Evolutionary conservation across 2,329 filamentous ascomycete genomes (phyloP), one percentile per base, ranked within the genome.

Genomic region (Lizonia empirigonia): DNA sequence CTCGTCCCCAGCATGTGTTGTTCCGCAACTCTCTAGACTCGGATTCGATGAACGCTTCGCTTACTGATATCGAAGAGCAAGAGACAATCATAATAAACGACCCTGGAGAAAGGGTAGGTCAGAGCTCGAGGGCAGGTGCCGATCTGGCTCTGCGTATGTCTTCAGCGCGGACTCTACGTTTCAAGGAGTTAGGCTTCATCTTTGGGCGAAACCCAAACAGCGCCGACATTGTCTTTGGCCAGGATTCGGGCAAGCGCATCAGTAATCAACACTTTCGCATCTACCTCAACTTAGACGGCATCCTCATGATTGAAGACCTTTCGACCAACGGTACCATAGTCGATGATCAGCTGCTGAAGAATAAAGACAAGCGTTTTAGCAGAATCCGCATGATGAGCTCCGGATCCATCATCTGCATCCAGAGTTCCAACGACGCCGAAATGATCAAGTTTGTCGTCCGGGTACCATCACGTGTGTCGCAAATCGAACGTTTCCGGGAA

Each of bases 261-360:
- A 97, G 93, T 78, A 97, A 97, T 69, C 82, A 89, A n/a, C 94
- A 99, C 71, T 99, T 97, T 71, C 87, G 91, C 44, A 96, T 99
- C 55, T 96, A 88, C 68, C 81, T 96, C 63, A 99, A 95, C 64
- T 79, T 85, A n/a, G 85, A 90, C 57, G 90, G 89, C 22, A 86
- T 89, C 49, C 81, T 97, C 58, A 96, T 99, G 91, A 78, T 97
- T 10, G 87, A 96, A 71, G 94, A 99, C 68, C 83, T 86, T 69
- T 97, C 94, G 0, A 97, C 91, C n/a, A 99, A 97, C 66, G 94
- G 94, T 22, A 97, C 94, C 4, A 80, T 90, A 53, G 90, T 97
- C 49, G 92, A 97, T 73, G 81, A 84, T 19, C 77, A 79, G 15
- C 77, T 90, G 27, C 79, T 99, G 13, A 80, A 76, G 50, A 75